These are phyloP conservation scores for Iris macrosiphon DNA, from an alignment of 106 monocot species.

Conservation along the genomic window DNA sequence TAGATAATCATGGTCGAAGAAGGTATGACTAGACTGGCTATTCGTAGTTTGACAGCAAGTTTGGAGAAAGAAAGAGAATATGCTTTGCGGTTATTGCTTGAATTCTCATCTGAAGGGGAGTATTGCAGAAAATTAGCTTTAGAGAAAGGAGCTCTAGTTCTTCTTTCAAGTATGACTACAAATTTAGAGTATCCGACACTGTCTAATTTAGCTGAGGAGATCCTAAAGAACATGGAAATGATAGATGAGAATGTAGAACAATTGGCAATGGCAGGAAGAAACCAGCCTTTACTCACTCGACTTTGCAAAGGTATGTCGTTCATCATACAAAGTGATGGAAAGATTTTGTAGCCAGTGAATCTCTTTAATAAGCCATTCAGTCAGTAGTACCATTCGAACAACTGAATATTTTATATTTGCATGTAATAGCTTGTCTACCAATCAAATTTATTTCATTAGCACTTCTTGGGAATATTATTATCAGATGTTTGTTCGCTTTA, in stretches of 20 bases:
- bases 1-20: slow-evolving; percentile 44
- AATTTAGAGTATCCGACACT: slow-evolving; percentile 24
- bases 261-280: slow-evolving; percentile 39
- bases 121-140: slow-evolving; percentile 32
- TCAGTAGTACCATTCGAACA: too few species aligned
- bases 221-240: slow-evolving; percentile 34
- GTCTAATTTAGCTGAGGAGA: slow-evolving; percentile 45
- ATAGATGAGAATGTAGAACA: slow-evolving; percentile 33
- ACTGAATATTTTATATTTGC: neutral
- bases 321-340: neutral
- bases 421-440: too few species aligned
- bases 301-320: slow-evolving; percentile 25
- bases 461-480: neutral
- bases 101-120: slow-evolving; percentile 31
- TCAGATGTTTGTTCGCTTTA: neutral
- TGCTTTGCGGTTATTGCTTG: slow-evolving; percentile 38
- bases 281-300: slow-evolving; percentile 31
- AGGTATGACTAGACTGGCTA: slow-evolving; percentile 36
- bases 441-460: too few species aligned
- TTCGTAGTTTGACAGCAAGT: slow-evolving; percentile 32
- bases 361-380: neutral
- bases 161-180: slow-evolving; percentile 34
- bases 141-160: slow-evolving; percentile 52
- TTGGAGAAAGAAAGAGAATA: slow-evolving; percentile 40
- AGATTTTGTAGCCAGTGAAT: neutral